Conservation (phyloP, 441 rosid species). For the Populus hybrid region DNA sequence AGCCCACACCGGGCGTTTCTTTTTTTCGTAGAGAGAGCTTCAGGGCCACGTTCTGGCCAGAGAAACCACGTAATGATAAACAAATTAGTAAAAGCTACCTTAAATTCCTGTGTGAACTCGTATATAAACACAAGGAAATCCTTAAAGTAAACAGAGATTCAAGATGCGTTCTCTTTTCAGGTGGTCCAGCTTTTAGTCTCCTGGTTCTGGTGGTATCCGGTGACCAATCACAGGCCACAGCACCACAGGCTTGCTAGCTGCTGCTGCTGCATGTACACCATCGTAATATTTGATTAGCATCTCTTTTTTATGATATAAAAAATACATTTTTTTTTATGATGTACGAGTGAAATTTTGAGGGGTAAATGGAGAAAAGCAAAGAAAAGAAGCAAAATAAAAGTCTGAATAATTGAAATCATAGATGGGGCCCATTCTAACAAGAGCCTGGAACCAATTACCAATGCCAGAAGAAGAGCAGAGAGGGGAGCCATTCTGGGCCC, state of each 20-base stretch:
- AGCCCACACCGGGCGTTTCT: not conserved
- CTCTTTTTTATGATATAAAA: too few species aligned
- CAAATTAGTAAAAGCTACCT: not conserved
- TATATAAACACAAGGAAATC: too few species aligned
- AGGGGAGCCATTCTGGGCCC: constrained; percentile 16
- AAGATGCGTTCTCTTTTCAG: not conserved
- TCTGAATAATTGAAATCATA: constrained; percentile 13
- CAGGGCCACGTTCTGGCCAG: too few species aligned
- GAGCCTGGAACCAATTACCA: constrained; percentile 13
- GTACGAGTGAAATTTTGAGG: not conserved
- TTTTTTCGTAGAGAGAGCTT: not conserved
- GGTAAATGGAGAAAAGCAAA: not conserved
- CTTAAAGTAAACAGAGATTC: not conserved
- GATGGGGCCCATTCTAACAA: constrained; percentile 6
- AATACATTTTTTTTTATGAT: too few species aligned
- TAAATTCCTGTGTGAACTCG: not conserved
- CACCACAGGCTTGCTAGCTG: not conserved
- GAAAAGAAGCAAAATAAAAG: constrained; percentile 12
- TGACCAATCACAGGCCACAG: not conserved
- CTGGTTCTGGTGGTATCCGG: not conserved
- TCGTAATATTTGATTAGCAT: too few species aligned
- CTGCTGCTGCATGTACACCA: too few species aligned
- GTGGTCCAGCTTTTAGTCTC: not conserved
- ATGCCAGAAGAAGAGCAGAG: not conserved
- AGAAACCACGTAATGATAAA: too few species aligned